Conservation (phyloP, 164 flowering plant genomes). For the Nymphaea thermarum region DNA sequence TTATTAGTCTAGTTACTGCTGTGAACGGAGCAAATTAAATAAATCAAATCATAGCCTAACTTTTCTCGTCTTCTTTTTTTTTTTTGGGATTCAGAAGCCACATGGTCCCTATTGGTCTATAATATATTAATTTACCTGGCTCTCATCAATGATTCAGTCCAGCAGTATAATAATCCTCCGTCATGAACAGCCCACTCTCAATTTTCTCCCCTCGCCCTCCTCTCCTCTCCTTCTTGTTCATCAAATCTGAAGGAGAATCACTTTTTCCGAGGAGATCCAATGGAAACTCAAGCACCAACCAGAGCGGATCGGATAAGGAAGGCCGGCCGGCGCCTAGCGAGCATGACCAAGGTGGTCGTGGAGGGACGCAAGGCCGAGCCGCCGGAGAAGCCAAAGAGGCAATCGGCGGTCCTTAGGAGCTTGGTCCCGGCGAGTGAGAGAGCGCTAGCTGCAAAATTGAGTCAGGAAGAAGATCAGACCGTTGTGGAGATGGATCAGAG, state of each 20-base stretch:
- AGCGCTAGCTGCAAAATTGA: conserved; percentile 44
- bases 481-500: conserved; percentile 13
- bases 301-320: background rate
- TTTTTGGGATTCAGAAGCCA: background rate
- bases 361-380: background rate
- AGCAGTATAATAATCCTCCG: background rate
- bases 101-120: background rate
- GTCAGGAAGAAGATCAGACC: conserved; percentile 17
- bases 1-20: background rate
- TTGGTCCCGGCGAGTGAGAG: conserved; percentile 20
- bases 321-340: background rate
- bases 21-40: background rate
- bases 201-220: too few species aligned
- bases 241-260: too few species aligned
- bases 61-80: background rate
- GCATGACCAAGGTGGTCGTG: background rate
- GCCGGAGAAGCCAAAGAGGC: background rate
- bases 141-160: background rate
- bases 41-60: background rate
- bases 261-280: background rate
- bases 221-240: too few species aligned
- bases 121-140: background rate
- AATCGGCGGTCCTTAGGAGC: background rate
- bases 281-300: background rate
- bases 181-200: too few species aligned